Evolutionary conservation across 306 rosid genomes (phyloP).

Genomic region (Dryas alaskensis): DNA sequence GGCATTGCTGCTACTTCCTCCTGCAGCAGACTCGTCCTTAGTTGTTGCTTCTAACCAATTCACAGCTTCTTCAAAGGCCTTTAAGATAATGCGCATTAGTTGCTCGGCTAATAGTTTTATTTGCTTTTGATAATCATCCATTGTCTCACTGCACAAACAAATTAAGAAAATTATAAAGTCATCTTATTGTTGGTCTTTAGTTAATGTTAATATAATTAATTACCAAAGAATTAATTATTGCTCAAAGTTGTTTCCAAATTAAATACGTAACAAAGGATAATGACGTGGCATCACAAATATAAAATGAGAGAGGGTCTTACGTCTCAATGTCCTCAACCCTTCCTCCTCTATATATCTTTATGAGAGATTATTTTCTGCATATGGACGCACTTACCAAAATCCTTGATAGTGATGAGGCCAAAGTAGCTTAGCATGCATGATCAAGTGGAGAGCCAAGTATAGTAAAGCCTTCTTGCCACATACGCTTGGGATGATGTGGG

Average conservation of each 20-base stretch:
- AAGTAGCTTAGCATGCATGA: slow-evolving; percentile 45
- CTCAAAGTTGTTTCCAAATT: too few relatives aligned
- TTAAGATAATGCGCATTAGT: slow-evolving; percentile 36
- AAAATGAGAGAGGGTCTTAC: too few relatives aligned
- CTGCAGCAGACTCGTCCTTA: too few relatives aligned
- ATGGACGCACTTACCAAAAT: slow-evolving; percentile 64
- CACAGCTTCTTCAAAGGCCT: slow-evolving; percentile 24
- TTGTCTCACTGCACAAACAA: slow-evolving; percentile 34
- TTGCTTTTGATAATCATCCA: slow-evolving; percentile 51
- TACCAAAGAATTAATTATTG: too few relatives aligned
- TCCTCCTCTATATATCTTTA: too few relatives aligned
- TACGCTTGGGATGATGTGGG: slow-evolving; percentile 49
- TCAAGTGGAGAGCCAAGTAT: slow-evolving; percentile 53
- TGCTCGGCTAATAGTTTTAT: slow-evolving; percentile 53
- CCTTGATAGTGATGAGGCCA: slow-evolving; percentile 56
- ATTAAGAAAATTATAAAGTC: not conserved
- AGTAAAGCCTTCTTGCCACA: slow-evolving; percentile 96
- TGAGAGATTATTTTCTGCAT: too few relatives aligned
- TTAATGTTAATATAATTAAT: too few relatives aligned
- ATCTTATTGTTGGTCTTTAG: too few relatives aligned
- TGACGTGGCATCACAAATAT: too few relatives aligned
- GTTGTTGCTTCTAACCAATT: slow-evolving; percentile 32
- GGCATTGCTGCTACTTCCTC: too few relatives aligned
- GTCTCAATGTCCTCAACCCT: too few relatives aligned
- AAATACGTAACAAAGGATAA: too few relatives aligned